Evolutionary conservation across 148 eudicot species (phyloP), one percentile per base, ranked within the genome.

Genomic region (Vaccinium macrocarpon): DNA sequence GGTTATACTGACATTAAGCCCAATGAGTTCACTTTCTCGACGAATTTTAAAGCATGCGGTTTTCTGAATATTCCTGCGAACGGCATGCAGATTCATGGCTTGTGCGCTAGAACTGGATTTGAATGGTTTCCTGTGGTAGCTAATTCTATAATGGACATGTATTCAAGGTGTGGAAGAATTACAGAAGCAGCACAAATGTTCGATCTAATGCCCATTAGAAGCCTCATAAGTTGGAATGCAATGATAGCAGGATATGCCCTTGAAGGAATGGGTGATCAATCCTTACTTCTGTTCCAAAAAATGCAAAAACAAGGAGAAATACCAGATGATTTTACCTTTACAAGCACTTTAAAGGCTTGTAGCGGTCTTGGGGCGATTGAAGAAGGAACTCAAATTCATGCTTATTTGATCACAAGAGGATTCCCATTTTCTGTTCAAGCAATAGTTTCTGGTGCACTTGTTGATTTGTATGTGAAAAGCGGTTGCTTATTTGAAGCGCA

Each of bases 271-370:
- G 87, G 86, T 35, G 87, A 86, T 18, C 87, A 86, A 76, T 87
- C 92, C 12, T 84, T 94, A 14, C 32, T 83, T 61, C 80, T 91
- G 80, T 89, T 92, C 80, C 68, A 55, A 88, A 52, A 90, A 79
- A 84, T 95, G 93, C 89, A 89, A 84, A 56, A 76, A 51, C 75
- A 86, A 82, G 91, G 94, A 64, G 90, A 91, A 85, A 53, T 76
- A 19, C 94, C 92, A 0, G 98, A 95, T 84, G 92, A 89, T 79
- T 95, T 90, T 71, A 93, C 97, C 49, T 90, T 91, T 76, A 89
- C 98, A 19, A 92, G 94, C 84, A 88, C 92, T 74, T 90, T 95
- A 19, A 95, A 95, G 88, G 98, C 95, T 76, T 93, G 98, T 84
- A 79, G 90, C 76, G 77, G 84, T 81, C 64, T 84, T 19, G 91